Conservation (phyloP, 345 rosid genomes). For the Citrus trifoliata region DNA sequence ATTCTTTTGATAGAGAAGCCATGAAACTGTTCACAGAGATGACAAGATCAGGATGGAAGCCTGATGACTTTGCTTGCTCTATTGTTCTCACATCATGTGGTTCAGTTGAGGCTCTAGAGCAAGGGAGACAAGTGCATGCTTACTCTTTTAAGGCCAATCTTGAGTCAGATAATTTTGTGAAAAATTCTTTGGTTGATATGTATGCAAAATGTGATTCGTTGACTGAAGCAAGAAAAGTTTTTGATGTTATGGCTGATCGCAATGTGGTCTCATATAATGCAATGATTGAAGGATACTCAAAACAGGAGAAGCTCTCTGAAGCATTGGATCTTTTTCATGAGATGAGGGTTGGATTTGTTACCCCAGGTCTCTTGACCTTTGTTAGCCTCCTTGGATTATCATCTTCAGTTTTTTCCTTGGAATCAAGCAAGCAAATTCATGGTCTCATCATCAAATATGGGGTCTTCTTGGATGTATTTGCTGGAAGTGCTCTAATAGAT, state of each 20-base stretch:
- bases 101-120: slow-evolving; percentile 43
- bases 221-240: slow-evolving; percentile 52
- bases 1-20: slow-evolving; percentile 53
- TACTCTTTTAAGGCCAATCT: slow-evolving; percentile 54
- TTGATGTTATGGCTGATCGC: slow-evolving; percentile 37
- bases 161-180: slow-evolving; percentile 50
- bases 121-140: slow-evolving; percentile 69
- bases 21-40: slow-evolving; percentile 46
- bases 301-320: slow-evolving; percentile 46
- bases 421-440: slow-evolving; percentile 64
- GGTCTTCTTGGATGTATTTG: slow-evolving; percentile 38
- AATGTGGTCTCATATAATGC: slow-evolving; percentile 65
- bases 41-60: slow-evolving; percentile 40
- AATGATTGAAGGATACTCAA: slow-evolving; percentile 78
- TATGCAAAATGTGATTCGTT: slow-evolving; percentile 61
- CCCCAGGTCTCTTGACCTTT: slow-evolving; percentile 65
- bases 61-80: slow-evolving; percentile 67
- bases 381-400: slow-evolving; percentile 73
- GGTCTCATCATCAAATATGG: slow-evolving; percentile 58
- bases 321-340: slow-evolving; percentile 49
- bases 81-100: slow-evolving; percentile 73
- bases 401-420: slow-evolving; percentile 42
- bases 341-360: slow-evolving; percentile 48
- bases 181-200: slow-evolving; percentile 70
- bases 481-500: slow-evolving; percentile 65